phyloP scores from a whole-genome alignment of 2,329 filamentous ascomycete genomes.

The Colletotrichum incanum region DNA sequence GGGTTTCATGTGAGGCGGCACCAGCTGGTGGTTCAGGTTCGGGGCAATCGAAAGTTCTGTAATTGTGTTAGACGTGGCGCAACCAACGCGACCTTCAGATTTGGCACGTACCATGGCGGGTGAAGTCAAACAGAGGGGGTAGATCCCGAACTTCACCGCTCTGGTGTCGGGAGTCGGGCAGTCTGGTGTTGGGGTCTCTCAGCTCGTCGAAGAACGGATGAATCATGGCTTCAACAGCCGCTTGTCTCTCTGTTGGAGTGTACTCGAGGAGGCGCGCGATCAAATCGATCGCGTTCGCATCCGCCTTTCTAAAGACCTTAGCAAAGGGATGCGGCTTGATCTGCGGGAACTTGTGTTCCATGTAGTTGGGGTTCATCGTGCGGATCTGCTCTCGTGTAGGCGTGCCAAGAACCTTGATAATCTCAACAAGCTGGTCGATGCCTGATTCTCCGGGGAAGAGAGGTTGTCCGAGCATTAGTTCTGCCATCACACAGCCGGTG shows the following conservation, averaged over 20 bases:
- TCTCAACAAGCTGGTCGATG: constrained; percentile 98
- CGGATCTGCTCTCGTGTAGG: constrained; percentile 98
- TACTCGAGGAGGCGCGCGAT: constrained; percentile 96
- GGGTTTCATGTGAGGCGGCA: constrained; percentile 85
- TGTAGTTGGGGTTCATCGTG: constrained; percentile 99
- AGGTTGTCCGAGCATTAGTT: constrained; percentile 98
- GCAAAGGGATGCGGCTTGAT: constrained; percentile 99
- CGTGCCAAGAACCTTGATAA: constrained; percentile 98
- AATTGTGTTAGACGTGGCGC: constrained; percentile 29
- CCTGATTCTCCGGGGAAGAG: constrained; percentile 98
- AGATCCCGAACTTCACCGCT: constrained; percentile 86
- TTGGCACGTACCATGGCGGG: constrained; percentile 83
- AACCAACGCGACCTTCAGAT: background rate
- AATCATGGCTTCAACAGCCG: constrained; percentile 95
- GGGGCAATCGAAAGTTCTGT: constrained; percentile 96
- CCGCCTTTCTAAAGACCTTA: constrained; percentile 98
- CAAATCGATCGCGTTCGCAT: constrained; percentile 91
- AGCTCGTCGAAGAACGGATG: constrained; percentile 99
- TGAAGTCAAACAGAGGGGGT: constrained; percentile 93
- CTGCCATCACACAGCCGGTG: constrained; percentile 98
- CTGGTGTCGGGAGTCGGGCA: constrained; percentile 94
- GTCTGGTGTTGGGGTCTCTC: constrained; percentile 88
- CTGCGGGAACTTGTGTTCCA: constrained; percentile 99
- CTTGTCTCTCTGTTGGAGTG: constrained; percentile 94
- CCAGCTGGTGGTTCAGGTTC: constrained; percentile 87